Percentiles rank a stretch among this genome's conserved stretches.
These are phyloP conservation scores for Cladosporium austrohemisphaericum DNA, from an alignment of 2,329 filamentous ascomycete species.

Conservation along the genomic window DNA sequence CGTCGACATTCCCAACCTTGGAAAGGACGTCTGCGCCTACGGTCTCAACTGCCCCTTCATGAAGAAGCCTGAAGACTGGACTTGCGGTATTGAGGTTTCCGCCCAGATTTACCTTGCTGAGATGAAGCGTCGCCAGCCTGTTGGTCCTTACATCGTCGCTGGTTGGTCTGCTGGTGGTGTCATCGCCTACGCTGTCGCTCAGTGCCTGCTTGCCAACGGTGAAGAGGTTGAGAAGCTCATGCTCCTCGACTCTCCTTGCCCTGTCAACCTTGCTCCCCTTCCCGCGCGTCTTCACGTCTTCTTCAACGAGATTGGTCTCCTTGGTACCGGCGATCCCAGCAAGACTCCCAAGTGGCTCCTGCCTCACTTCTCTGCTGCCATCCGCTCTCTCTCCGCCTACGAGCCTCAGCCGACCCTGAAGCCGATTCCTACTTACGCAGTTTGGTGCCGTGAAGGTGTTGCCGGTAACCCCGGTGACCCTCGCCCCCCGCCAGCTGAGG, in stretches of 20 bases:
- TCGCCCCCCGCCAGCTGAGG: slow-evolving; percentile 59
- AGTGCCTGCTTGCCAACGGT: slow-evolving; percentile 46
- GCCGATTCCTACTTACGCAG: slow-evolving; percentile 59
- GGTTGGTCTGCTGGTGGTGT: slow-evolving; percentile 56
- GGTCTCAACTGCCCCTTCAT: slow-evolving; percentile 68
- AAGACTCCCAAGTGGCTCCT: slow-evolving; percentile 70
- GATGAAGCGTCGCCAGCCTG: slow-evolving; percentile 66
- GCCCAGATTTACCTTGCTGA: slow-evolving; percentile 63
- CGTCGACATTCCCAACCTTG: slow-evolving; percentile 55
- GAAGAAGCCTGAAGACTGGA: slow-evolving; percentile 63
- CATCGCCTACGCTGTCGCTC: slow-evolving; percentile 50
- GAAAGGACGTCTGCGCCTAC: slow-evolving; percentile 48
- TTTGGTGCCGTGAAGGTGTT: slow-evolving; percentile 72
- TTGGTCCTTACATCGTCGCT: slow-evolving; percentile 55
- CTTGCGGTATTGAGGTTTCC: slow-evolving; percentile 63
- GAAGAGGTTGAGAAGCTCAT: slow-evolving; percentile 50
- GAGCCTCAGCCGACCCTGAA: slow-evolving; percentile 60
- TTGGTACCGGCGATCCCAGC: slow-evolving; percentile 57
- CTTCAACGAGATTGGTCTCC: slow-evolving; percentile 68
- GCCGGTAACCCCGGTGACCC: slow-evolving; percentile 64
- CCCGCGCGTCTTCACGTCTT: slow-evolving; percentile 62
- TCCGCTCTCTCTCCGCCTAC: slow-evolving; percentile 66
- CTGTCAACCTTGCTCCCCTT: slow-evolving; percentile 49
- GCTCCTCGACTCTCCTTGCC: slow-evolving; percentile 53
- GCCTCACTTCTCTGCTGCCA: slow-evolving; percentile 67